These are phyloP conservation scores for Gymnopilus dilepis DNA, from an alignment of 768 basidiomycete species.

Conservation along the genomic window DNA sequence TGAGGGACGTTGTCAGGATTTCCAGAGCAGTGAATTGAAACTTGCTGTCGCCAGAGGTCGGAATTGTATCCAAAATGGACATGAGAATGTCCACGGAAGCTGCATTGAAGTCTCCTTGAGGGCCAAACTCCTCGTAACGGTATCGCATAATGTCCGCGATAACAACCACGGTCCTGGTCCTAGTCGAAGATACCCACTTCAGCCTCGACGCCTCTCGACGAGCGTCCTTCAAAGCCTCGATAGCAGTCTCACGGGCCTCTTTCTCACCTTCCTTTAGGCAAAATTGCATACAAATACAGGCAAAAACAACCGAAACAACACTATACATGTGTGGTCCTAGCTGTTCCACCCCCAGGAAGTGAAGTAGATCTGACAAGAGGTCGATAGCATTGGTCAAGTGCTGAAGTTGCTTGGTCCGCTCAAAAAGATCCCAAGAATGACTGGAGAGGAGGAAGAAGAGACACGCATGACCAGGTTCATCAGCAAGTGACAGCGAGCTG, in stretches of 20 bases:
- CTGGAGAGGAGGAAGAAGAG: constrained; percentile 10
- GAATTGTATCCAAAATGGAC: neutral
- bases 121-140: constrained; percentile 3
- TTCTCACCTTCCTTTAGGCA: neutral
- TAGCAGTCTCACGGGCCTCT: constrained; percentile 13
- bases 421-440: constrained; percentile 13
- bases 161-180: constrained; percentile 12
- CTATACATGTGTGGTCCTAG: neutral
- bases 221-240: neutral
- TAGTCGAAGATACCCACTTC: constrained; percentile 6
- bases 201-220: neutral
- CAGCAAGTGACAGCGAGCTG: neutral
- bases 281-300: constrained; percentile 11
- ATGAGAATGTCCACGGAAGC: neutral
- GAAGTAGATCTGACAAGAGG: constrained; percentile 3
- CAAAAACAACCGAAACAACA: neutral
- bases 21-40: constrained; percentile 8
- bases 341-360: neutral
- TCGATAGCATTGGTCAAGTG: constrained; percentile 9
- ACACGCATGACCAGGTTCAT: constrained; percentile 4
- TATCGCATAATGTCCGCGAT: constrained; percentile 9
- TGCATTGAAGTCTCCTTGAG: neutral
- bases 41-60: neutral
- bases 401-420: constrained; percentile 3
- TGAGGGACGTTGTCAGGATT: constrained; percentile 2